A percentile compares a stretch with the other conserved stretches of the same genome.
phyloP scores from a whole-genome alignment of 441 rosid genomes.

The Bruguiera hainesii region DNA sequence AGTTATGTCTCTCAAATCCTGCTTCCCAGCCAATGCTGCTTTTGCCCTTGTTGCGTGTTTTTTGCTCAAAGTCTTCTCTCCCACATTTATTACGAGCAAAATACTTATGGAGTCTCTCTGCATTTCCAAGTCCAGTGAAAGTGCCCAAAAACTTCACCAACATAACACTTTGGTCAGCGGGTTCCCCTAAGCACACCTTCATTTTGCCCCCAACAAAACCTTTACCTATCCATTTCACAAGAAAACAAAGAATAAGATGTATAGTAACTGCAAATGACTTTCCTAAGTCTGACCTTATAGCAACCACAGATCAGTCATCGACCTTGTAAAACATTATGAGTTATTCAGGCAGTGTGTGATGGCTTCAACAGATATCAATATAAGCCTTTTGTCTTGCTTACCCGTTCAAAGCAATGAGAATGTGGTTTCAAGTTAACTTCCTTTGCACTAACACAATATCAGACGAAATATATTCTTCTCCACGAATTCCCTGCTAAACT shows the following conservation, averaged over 20 bases:
- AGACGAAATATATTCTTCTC: neutral
- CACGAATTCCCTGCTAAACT: constrained; percentile 6
- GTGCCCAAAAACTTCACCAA: constrained; percentile 54
- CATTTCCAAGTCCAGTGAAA: constrained; percentile 51
- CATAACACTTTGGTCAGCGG: constrained; percentile 59
- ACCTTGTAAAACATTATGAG: neutral
- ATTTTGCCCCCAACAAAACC: constrained; percentile 50
- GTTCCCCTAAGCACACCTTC: constrained; percentile 53
- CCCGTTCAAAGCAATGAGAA: neutral
- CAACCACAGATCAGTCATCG: neutral
- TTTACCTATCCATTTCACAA: constrained; percentile 33
- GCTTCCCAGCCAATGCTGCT: constrained; percentile 14
- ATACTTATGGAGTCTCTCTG: constrained; percentile 47
- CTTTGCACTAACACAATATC: too few relatives aligned
- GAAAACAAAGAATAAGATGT: constrained; percentile 1
- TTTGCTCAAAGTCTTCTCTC: constrained; percentile 38
- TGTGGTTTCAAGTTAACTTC: neutral
- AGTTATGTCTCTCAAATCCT: constrained; percentile 23
- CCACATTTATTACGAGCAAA: constrained; percentile 42
- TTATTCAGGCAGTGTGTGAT: too few relatives aligned
- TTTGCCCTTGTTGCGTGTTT: constrained; percentile 22
- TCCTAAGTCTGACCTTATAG: neutral
- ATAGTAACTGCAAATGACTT: neutral
- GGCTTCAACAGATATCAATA: neutral
- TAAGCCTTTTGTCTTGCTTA: neutral